Conservation (phyloP, 2,329 filamentous ascomycete species). For the Trichoderma hamatum region DNA sequence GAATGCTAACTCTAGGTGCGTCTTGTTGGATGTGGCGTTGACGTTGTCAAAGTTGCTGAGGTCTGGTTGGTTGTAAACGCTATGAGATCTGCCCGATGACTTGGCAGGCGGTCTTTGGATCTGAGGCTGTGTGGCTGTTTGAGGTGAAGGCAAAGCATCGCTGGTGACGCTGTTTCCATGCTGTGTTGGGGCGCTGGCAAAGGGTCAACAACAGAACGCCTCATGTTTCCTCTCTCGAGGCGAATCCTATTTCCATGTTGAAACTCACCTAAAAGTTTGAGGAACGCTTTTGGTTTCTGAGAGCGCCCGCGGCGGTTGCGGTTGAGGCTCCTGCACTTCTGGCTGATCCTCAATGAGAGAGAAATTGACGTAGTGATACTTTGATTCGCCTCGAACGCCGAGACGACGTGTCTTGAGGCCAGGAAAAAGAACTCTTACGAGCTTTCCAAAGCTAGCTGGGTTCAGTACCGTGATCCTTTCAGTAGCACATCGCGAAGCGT, state of each 20-base stretch:
- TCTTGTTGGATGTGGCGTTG: conserved; percentile 60
- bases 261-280: conserved; percentile 53
- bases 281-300: conserved; percentile 52
- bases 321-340: conserved; percentile 50
- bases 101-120: conserved; percentile 25
- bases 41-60: conserved; percentile 61
- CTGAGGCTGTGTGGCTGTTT: conserved; percentile 33
- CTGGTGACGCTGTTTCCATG: conserved; percentile 37
- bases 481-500: conserved; percentile 88
- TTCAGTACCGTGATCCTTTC: conserved; percentile 95
- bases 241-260: not conserved
- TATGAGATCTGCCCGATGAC: conserved; percentile 40
- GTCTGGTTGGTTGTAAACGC: conserved; percentile 63
- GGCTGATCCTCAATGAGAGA: conserved; percentile 60
- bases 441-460: conserved; percentile 95
- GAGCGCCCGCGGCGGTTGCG: conserved; percentile 52
- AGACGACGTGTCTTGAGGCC: conserved; percentile 90
- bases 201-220: not conserved
- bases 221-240: not conserved
- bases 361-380: conserved; percentile 90
- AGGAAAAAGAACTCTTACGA: conserved; percentile 94
- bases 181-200: conserved; percentile 38
- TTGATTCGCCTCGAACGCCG: conserved; percentile 93
- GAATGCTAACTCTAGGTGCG: conserved; percentile 63
- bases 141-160: conserved; percentile 38